Percentiles rank a stretch among this genome's conserved stretches.
Evolutionary conservation across 805 yeast genomes (phyloP).

Genomic region (Huiozyma sinensis): DNA sequence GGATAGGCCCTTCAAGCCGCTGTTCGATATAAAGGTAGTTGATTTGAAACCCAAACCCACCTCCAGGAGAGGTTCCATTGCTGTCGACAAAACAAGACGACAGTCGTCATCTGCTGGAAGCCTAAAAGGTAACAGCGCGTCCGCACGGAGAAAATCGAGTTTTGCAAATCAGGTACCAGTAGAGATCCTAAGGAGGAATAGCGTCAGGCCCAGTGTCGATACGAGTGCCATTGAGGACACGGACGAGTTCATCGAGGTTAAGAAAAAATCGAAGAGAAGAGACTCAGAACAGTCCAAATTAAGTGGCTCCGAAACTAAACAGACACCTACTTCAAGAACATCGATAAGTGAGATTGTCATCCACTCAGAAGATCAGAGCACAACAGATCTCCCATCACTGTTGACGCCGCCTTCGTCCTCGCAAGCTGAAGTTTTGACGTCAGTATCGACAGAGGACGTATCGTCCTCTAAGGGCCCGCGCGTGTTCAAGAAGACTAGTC

Average conservation of each 20-base stretch:
- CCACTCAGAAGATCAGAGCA: constrained; percentile 6
- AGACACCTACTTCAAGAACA: background rate
- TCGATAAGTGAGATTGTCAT: constrained; percentile 9
- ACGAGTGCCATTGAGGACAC: constrained; percentile 8
- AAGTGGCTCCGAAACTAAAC: background rate
- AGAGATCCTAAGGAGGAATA: background rate
- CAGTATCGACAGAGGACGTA: background rate
- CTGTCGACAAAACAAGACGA: background rate
- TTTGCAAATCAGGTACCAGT: too few relatives aligned
- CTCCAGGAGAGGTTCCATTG: constrained; percentile 6
- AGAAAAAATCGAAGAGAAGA: constrained; percentile 7
- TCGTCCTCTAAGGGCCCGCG: constrained; percentile 8
- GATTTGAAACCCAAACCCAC: background rate
- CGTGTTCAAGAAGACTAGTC: constrained; percentile 20
- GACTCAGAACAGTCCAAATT: background rate
- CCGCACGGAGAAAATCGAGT: too few relatives aligned
- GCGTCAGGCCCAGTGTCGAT: background rate
- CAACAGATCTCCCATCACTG: constrained; percentile 10
- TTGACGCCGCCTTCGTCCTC: constrained; percentile 8
- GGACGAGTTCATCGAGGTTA: constrained; percentile 14
- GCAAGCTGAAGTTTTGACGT: background rate
- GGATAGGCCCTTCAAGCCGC: constrained; percentile 28
- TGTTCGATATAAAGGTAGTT: constrained; percentile 21
- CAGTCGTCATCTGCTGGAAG: background rate
- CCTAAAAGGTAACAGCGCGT: too few relatives aligned